A percentile compares a stretch with the other conserved stretches of the same genome.
These are phyloP conservation scores for Inga laurina DNA, from an alignment of 306 rosid genomes.

Conservation along the genomic window DNA sequence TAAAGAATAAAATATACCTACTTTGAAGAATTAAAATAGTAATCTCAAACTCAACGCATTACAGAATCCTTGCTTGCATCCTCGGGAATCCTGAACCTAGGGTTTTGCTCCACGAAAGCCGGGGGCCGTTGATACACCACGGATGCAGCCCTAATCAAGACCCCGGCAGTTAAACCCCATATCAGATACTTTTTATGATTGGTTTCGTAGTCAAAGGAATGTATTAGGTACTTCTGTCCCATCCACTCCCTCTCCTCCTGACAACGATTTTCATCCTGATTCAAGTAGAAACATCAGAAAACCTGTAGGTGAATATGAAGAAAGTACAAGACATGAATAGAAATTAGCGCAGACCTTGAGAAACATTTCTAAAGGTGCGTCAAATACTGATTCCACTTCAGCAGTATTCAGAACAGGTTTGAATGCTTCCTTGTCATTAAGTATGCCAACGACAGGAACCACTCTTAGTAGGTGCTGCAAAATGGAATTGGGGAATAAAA, in stretches of 20 bases:
- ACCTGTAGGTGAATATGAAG: constrained; percentile 4
- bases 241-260: constrained; percentile 88
- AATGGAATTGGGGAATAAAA: constrained; percentile 21
- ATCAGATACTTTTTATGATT: constrained; percentile 61
- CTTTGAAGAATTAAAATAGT: constrained; percentile 11
- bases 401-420: constrained; percentile 71
- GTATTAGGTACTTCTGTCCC: constrained; percentile 82
- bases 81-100: constrained; percentile 67
- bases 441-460: constrained; percentile 88
- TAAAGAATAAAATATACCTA: background rate
- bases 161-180: constrained; percentile 97
- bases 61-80: constrained; percentile 40
- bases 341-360: constrained; percentile 60
- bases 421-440: constrained; percentile 73
- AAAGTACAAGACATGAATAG: constrained; percentile 2
- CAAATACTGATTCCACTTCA: constrained; percentile 89
- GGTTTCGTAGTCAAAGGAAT: constrained; percentile 70
- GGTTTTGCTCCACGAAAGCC: constrained; percentile 85
- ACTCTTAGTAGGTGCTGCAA: constrained; percentile 83
- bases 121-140: constrained; percentile 74
- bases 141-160: constrained; percentile 92
- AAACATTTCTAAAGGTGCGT: constrained; percentile 95
- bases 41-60: constrained; percentile 46
- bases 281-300: constrained; percentile 27
- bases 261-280: constrained; percentile 82